Evolutionary conservation across 305 asterid species (phyloP).

Genomic region (Fraxinus paxiana): DNA sequence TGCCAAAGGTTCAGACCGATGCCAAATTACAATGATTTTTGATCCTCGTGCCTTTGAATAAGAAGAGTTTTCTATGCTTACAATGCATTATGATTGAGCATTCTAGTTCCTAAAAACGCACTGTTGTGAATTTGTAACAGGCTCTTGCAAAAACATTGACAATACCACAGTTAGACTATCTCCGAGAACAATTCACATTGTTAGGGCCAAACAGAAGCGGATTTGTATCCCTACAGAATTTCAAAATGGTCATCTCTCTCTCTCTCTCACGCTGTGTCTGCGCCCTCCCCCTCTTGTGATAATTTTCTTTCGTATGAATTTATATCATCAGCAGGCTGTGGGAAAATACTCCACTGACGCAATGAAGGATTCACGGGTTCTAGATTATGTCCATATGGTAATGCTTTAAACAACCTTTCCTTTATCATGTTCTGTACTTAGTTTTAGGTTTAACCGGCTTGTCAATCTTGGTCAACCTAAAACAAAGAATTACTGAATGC

Average conservation of each 20-base stretch:
- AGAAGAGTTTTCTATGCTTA: neutral
- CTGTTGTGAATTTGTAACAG: conserved; percentile 23
- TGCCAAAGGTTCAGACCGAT: neutral
- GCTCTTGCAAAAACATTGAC: conserved; percentile 62
- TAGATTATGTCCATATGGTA: conserved; percentile 77
- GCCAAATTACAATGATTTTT: neutral
- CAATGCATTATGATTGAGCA: neutral
- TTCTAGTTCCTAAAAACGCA: neutral
- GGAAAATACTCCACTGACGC: conserved; percentile 75
- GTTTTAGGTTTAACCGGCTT: neutral
- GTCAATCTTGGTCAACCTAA: neutral
- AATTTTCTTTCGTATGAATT: neutral
- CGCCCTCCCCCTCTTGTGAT: neutral
- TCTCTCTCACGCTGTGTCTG: conserved; percentile 3
- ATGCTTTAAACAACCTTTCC: conserved; percentile 4
- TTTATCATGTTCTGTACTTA: neutral
- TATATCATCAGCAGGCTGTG: conserved; percentile 47
- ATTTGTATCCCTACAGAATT: conserved; percentile 44
- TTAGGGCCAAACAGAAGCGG: conserved; percentile 56
- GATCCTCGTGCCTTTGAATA: neutral
- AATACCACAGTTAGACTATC: conserved; percentile 49
- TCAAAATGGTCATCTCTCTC: conserved; percentile 40
- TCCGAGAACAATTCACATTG: conserved; percentile 56
- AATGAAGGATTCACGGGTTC: conserved; percentile 82
- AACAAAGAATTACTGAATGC: neutral